Conservation (phyloP, 148 eudicot species). For the Rhododendron ferrugineum region DNA sequence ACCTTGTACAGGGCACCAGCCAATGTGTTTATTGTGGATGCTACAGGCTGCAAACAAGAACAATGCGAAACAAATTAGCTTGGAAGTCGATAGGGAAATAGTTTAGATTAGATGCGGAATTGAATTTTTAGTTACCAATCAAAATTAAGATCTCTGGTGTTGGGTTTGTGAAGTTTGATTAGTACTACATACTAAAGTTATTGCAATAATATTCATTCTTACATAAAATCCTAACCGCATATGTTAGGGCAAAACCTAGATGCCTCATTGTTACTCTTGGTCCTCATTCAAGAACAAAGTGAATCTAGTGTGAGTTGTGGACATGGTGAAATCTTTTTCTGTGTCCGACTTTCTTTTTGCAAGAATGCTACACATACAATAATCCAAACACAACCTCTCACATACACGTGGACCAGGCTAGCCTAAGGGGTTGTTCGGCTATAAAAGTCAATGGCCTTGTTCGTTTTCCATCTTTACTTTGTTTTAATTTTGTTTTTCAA, state of each 20-base stretch:
- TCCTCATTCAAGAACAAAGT: background rate
- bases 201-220: background rate
- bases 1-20: slow-evolving; percentile 85
- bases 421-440: too few species aligned
- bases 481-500: too few species aligned
- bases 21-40: slow-evolving; percentile 82
- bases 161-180: background rate
- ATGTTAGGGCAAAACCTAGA: background rate
- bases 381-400: too few species aligned
- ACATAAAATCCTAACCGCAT: background rate
- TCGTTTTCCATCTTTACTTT: too few species aligned
- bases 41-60: slow-evolving; percentile 61
- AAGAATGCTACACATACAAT: too few species aligned
- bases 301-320: background rate
- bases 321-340: background rate
- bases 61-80: background rate
- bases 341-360: background rate
- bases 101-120: background rate
- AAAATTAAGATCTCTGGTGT: background rate
- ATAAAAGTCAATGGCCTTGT: too few species aligned
- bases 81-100: background rate
- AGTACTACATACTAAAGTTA: background rate
- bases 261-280: background rate
- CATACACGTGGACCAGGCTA: too few species aligned
- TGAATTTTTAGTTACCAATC: background rate